A percentile compares a stretch with the other conserved stretches of the same genome.
These are phyloP conservation scores for Zymoseptoria pseudotritici DNA, from an alignment of 2,329 filamentous ascomycete genomes.

Conservation along the genomic window DNA sequence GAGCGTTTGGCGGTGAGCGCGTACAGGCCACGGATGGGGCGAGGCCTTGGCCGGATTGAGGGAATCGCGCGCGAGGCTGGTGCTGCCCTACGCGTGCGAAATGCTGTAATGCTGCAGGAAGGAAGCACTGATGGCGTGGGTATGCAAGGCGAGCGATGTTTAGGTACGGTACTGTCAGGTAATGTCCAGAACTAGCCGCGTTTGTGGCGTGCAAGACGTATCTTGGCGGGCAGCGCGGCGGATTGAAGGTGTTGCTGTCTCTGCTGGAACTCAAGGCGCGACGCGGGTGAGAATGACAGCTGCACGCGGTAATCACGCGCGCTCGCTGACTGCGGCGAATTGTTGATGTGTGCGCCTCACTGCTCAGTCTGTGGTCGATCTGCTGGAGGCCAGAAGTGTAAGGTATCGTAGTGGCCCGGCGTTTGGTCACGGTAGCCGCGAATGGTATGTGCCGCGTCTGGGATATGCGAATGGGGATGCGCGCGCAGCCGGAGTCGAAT, in stretches of 20 bases:
- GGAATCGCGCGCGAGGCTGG: neutral
- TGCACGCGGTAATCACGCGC: neutral
- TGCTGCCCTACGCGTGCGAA: conserved; percentile 1
- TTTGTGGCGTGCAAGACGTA: conserved; percentile 1
- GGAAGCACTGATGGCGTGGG: neutral
- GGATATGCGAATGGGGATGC: neutral
- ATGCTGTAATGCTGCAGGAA: neutral
- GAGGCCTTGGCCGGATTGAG: neutral
- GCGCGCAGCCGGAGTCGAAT: neutral
- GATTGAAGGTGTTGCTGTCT: neutral
- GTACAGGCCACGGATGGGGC: conserved; percentile 2
- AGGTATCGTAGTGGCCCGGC: neutral
- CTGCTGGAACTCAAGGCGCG: neutral
- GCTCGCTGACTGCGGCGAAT: neutral
- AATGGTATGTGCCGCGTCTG: neutral
- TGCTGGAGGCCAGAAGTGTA: neutral
- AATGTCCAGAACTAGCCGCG: neutral
- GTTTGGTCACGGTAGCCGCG: neutral
- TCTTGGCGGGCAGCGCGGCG: neutral
- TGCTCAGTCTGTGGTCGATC: neutral
- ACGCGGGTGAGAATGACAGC: neutral
- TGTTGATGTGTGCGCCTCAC: neutral
- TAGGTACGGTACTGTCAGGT: neutral
- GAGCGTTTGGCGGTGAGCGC: neutral
- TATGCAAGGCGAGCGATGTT: neutral